Percentiles rank a stretch among this genome's conserved stretches.
phyloP scores from a whole-genome alignment of 768 basidiomycete species.

The Panaeolus cyanescens region DNA sequence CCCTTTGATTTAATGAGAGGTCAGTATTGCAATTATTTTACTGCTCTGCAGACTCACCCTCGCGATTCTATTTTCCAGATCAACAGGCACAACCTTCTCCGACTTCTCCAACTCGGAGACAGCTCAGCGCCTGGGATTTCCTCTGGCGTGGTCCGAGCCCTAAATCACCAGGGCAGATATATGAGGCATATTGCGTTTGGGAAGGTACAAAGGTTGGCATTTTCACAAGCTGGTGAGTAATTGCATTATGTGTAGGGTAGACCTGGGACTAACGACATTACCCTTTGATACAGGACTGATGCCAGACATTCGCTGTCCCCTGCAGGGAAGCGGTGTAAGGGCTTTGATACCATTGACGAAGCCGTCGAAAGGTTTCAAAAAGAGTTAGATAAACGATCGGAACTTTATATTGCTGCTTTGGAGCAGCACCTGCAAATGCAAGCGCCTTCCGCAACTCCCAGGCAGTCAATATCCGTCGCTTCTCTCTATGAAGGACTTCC shows the following conservation, averaged over 20 bases:
- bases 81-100: no score
- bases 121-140: no score
- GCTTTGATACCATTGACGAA: neutral
- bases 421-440: neutral
- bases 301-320: neutral
- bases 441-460: neutral
- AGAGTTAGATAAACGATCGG: slow-evolving; percentile 1
- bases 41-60: no score
- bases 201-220: neutral
- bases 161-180: neutral
- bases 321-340: slow-evolving; percentile 7
- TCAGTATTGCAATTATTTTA: no score
- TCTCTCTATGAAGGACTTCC: neutral
- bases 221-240: slow-evolving; percentile 3
- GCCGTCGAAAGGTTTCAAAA: slow-evolving; percentile 2
- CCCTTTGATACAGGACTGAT: neutral
- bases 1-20: no score
- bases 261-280: neutral
- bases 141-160: neutral
- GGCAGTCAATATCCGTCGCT: neutral
- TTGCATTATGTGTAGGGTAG: neutral
- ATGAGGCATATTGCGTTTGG: slow-evolving; percentile 4
- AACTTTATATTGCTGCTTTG: slow-evolving; percentile 2
- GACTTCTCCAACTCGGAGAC: no score
- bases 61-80: no score